Evolutionary conservation across 306 rosid genomes (phyloP).

Genomic region (Cyclanthera cordifolia): DNA sequence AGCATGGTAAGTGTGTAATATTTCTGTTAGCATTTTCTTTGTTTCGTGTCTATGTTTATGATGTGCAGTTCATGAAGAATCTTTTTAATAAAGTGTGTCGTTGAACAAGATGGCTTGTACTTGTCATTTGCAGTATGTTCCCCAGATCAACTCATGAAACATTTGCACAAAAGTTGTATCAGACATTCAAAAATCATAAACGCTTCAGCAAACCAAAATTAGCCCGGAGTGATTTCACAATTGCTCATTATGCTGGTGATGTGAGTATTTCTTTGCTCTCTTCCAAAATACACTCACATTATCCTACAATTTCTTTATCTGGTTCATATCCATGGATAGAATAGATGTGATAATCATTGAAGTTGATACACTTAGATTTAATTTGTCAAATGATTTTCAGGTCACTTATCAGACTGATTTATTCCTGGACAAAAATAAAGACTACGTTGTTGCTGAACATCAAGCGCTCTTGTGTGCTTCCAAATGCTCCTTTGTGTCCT

Average conservation of each 20-base stretch:
- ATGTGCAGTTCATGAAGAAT: slow-evolving; percentile 6
- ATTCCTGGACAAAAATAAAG: slow-evolving; percentile 99
- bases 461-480: slow-evolving; percentile 83
- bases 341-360: slow-evolving; percentile 10
- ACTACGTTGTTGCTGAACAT: slow-evolving; percentile 98
- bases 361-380: slow-evolving; percentile 15
- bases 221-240: slow-evolving; percentile 89
- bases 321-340: slow-evolving; percentile 1
- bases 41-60: not conserved
- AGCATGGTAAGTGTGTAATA: slow-evolving; percentile 65
- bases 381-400: slow-evolving; percentile 31
- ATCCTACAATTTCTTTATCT: not conserved
- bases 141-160: slow-evolving; percentile 99
- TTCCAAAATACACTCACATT: not conserved
- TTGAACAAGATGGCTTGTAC: slow-evolving; percentile 8
- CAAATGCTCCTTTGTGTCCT: slow-evolving; percentile 61
- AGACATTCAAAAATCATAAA: slow-evolving; percentile 84
- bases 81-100: not conserved
- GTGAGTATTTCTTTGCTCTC: slow-evolving; percentile 43
- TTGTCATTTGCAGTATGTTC: slow-evolving; percentile 70
- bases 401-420: slow-evolving; percentile 94
- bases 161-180: slow-evolving; percentile 89
- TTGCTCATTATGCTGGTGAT: slow-evolving; percentile 97
- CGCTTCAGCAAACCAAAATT: slow-evolving; percentile 90
- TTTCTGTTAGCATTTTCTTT: not conserved